phyloP scores from a whole-genome alignment of 169 alveolate species.

The Plasmodium knowlesi region DNA sequence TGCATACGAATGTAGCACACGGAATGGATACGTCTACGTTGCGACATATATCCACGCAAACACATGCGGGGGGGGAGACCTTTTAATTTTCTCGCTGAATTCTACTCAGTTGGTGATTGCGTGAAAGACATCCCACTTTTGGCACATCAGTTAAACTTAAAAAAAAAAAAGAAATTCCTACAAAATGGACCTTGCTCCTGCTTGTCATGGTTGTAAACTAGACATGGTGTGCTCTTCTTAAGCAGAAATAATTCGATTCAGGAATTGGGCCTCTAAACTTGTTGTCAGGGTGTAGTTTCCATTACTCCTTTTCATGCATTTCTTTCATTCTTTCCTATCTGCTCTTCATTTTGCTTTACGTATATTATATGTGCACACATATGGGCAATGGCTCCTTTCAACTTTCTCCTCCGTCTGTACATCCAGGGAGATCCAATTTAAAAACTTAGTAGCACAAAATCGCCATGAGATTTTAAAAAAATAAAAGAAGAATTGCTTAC shows the following conservation, averaged over 20 bases:
- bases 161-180: background rate
- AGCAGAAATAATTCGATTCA: background rate
- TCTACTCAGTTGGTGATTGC: background rate
- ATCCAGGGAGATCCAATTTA: background rate
- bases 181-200: background rate
- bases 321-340: background rate
- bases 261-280: background rate
- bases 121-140: background rate
- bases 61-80: background rate
- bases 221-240: background rate
- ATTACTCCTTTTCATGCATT: background rate
- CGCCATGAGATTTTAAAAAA: background rate
- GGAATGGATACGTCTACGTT: background rate
- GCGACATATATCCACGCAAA: background rate
- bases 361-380: constrained; percentile 3
- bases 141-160: background rate
- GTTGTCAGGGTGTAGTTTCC: background rate
- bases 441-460: background rate
- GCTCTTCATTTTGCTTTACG: background rate
- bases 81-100: background rate
- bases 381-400: background rate
- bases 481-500: background rate
- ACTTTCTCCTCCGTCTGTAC: background rate
- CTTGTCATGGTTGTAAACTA: background rate
- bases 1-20: background rate